A percentile compares a stretch with the other conserved stretches of the same genome.
phyloP scores from a whole-genome alignment of 2,329 filamentous ascomycete species.

The Nothophaeocryptopus gaeumannii region DNA sequence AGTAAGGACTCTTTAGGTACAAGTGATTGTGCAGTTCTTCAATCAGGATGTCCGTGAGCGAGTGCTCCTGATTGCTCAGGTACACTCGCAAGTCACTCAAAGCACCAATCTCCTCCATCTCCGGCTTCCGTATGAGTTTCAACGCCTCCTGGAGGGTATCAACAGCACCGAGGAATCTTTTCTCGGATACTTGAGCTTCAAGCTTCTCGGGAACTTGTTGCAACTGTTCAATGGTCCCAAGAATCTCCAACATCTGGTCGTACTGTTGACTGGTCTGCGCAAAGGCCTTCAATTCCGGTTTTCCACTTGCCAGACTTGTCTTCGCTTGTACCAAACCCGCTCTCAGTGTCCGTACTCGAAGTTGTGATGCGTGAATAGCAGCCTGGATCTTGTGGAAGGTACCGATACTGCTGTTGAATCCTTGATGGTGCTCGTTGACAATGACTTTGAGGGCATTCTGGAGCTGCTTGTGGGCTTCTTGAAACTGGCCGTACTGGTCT shows the following conservation, averaged over 20 bases:
- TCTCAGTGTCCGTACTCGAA: constrained; percentile 76
- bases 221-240: constrained; percentile 72
- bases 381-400: constrained; percentile 98
- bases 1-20: constrained; percentile 96
- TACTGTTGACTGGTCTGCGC: constrained; percentile 86
- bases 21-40: constrained; percentile 96
- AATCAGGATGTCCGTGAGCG: constrained; percentile 90
- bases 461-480: constrained; percentile 79
- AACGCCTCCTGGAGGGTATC: constrained; percentile 87
- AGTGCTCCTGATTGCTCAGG: constrained; percentile 86
- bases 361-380: constrained; percentile 85
- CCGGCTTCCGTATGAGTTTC: constrained; percentile 77
- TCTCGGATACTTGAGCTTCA: constrained; percentile 92
- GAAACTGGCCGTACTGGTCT: constrained; percentile 81
- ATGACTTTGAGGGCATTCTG: constrained; percentile 90
- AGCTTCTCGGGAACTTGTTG: constrained; percentile 86
- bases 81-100: constrained; percentile 82
- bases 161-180: constrained; percentile 88
- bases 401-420: constrained; percentile 97
- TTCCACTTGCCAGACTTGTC: constrained; percentile 76
- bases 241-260: constrained; percentile 79
- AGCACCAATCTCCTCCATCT: constrained; percentile 87
- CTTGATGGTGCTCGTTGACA: constrained; percentile 97
- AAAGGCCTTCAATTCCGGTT: constrained; percentile 85
- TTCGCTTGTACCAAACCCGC: constrained; percentile 80